Percentiles rank a stretch among this genome's conserved stretches.
phyloP scores from a whole-genome alignment of 1,284 basidiomycete species.

The Microbotryum intermedium region DNA sequence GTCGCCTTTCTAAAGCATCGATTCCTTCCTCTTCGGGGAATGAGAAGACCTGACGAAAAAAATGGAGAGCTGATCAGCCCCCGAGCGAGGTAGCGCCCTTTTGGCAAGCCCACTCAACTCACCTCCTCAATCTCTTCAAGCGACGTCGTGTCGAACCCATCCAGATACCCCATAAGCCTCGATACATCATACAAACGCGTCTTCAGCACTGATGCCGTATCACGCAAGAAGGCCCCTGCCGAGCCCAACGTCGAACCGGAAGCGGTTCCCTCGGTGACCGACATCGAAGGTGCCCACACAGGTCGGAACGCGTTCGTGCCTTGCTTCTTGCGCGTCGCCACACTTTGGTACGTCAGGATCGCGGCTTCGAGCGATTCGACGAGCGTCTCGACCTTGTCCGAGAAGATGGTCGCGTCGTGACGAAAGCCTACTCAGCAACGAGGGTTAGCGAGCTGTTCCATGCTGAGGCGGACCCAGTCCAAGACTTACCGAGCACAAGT shows the following conservation, averaged over 20 bases:
- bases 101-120: constrained; percentile 17
- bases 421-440: constrained; percentile 8
- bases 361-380: constrained; percentile 29
- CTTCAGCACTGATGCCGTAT: constrained; percentile 53
- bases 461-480: background rate
- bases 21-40: constrained; percentile 15
- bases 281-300: constrained; percentile 23
- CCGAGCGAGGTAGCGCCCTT: no score
- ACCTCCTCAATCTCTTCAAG: constrained; percentile 41
- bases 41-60: constrained; percentile 10
- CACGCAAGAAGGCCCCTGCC: constrained; percentile 58
- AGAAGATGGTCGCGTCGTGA: constrained; percentile 18
- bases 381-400: constrained; percentile 20
- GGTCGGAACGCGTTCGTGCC: constrained; percentile 34
- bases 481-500: constrained; percentile 48
- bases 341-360: constrained; percentile 27
- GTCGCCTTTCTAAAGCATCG: constrained; percentile 9
- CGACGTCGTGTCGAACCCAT: constrained; percentile 50
- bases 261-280: constrained; percentile 11
- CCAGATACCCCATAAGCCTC: constrained; percentile 60
- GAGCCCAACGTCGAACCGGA: constrained; percentile 54
- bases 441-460: background rate
- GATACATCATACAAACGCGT: constrained; percentile 57
- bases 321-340: constrained; percentile 23
- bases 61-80: background rate